Conservation (phyloP, 192 early-diverging fungal species). For the Umbelopsis isabellina region DNA sequence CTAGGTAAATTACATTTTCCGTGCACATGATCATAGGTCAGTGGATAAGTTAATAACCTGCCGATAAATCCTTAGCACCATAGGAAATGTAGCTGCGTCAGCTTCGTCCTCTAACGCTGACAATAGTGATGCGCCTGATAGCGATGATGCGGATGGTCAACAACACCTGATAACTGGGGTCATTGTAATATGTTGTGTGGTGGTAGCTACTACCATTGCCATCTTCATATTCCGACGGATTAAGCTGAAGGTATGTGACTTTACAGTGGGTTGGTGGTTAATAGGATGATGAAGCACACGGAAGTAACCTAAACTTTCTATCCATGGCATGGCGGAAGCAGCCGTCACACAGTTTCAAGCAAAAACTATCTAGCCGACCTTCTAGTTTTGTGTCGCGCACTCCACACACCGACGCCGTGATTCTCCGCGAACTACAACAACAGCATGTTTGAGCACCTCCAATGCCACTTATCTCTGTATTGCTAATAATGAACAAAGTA, state of each 20-base stretch:
- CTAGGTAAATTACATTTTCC: background rate
- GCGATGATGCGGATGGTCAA: background rate
- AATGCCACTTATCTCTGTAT: background rate
- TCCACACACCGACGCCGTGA: conserved; percentile 6
- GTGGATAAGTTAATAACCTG: too few species aligned
- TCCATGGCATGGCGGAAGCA: background rate
- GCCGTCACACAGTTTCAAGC: conserved; percentile 20
- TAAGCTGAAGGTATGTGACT: conserved; percentile 4
- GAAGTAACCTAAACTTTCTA: background rate
- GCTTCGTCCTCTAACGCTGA: background rate
- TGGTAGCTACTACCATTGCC: conserved; percentile 6
- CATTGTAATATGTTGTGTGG: background rate
- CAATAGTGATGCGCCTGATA: background rate
- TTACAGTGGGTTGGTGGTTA: background rate
- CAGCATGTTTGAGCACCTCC: background rate
- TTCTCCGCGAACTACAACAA: conserved; percentile 12
- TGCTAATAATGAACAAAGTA: background rate
- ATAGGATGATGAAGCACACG: background rate
- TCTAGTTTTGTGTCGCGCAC: background rate
- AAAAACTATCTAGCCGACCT: conserved; percentile 16
- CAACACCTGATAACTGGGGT: conserved; percentile 1
- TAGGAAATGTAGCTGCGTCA: background rate
- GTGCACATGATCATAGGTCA: background rate
- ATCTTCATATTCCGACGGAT: conserved; percentile 18
- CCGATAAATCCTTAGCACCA: background rate